A percentile compares a stretch with the other conserved stretches of the same genome.
Conservation (phyloP, 2,329 filamentous ascomycete species). For the Elsinoe australis region DNA sequence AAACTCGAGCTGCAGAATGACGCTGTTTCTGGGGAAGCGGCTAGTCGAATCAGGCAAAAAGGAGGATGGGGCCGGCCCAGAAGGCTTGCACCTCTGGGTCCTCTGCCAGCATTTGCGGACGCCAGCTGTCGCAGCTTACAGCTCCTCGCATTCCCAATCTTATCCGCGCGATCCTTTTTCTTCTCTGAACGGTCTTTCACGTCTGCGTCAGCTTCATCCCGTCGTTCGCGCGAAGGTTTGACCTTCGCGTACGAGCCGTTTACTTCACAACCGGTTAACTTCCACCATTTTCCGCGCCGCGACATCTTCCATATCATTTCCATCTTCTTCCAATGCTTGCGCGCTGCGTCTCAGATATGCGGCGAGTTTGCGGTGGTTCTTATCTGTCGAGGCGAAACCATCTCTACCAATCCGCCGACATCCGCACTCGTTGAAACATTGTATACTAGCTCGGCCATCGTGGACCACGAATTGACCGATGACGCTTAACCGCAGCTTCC, state of each 20-base stretch:
- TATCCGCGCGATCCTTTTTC: slow-evolving; percentile 1
- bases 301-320: neutral
- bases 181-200: slow-evolving; percentile 1
- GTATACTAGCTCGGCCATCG: neutral
- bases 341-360: slow-evolving; percentile 8
- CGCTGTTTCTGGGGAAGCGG: slow-evolving; percentile 14
- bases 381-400: neutral
- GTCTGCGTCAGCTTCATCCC: neutral
- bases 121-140: neutral
- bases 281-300: slow-evolving; percentile 14
- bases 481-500: neutral
- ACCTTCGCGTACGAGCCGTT: slow-evolving; percentile 10
- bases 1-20: slow-evolving; percentile 15
- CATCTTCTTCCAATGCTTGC: slow-evolving; percentile 1
- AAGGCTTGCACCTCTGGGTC: neutral
- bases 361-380: neutral
- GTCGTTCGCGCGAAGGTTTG: slow-evolving; percentile 3
- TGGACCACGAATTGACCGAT: slow-evolving; percentile 8
- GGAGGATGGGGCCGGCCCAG: slow-evolving; percentile 6
- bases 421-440: slow-evolving; percentile 10
- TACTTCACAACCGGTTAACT: neutral
- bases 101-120: neutral
- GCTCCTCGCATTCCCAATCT: neutral
- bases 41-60: slow-evolving; percentile 6
- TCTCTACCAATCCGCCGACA: slow-evolving; percentile 5